Base-by-base conservation (phyloP, 495 filamentous ascomycete species). In the Penicillium macrosclerotiorum region DNA sequence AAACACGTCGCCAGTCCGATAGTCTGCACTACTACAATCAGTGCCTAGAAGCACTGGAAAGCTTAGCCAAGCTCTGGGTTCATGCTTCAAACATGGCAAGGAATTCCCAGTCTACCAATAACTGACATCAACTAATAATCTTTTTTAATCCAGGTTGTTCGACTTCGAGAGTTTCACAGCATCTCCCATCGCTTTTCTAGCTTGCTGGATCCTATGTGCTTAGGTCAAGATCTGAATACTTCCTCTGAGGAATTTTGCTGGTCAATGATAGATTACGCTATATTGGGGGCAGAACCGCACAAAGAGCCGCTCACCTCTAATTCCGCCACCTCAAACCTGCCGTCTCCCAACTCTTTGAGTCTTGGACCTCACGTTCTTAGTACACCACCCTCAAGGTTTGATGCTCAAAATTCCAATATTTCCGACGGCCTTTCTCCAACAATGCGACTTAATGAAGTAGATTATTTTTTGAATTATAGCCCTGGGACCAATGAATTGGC, bases 211-310 rank as follows among this genome's bases (percentile, higher is more conserved):
- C 53, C 57, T 14, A 32, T n/a, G 16, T 46, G 26, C 18, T 18
- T 55, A 7, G 37, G 17, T 13, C 51, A 57, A 16, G 60, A 63
- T 9, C n/a, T 60, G 4, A 45, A 54, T 8, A 22, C 38, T 9
- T 38, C 22, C 8, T 44, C 50, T 8, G 41, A 53, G 16, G 48
- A 49, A 7, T 39, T 44, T 3, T 27, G 56, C 7, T 57, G 56
- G 51, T 52, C 60, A 20, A 60, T 63, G 60, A 44, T 60, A 26
- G 60, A 63, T 25, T 63, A 63, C 44, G 50, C 37, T 2, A 49
- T 44, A 6, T 14, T 59, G 6, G 55, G 55, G 13, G 37, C 55
- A 9, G 47, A 47, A 29, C 43, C 45, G 2, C 22, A 19, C 8
- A 41, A 41, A 34, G 42, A 42, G 31, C 47, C 47, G 8, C 45